phyloP scores from a whole-genome alignment of 345 rosid genomes.

The Luvunga scandens region DNA sequence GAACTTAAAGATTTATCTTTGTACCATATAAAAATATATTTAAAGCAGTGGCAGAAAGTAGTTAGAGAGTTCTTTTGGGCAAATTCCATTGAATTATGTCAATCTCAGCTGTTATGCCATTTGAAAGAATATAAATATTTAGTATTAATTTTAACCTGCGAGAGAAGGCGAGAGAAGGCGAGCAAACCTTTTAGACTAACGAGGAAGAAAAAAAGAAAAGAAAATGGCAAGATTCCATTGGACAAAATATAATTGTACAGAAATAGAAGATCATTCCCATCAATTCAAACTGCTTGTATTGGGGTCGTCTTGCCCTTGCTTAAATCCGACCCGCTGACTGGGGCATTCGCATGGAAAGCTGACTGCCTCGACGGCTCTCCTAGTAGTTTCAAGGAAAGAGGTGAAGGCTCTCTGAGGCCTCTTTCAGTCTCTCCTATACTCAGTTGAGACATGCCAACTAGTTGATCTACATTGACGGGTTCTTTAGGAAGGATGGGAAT shows the following conservation, averaged over 20 bases:
- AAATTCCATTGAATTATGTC: constrained; percentile 24
- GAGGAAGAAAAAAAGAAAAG: background rate
- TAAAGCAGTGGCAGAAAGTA: background rate
- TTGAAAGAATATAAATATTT: constrained; percentile 27
- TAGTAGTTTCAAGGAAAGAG: constrained; percentile 58
- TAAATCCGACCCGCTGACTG: constrained; percentile 46
- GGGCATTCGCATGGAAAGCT: constrained; percentile 72
- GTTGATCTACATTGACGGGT: constrained; percentile 69
- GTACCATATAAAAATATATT: no score
- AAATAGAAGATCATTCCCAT: background rate
- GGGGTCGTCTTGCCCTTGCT: constrained; percentile 53
- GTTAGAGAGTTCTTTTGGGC: background rate
- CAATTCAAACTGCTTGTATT: constrained; percentile 62
- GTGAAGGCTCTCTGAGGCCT: constrained; percentile 44
- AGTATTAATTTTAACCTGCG: constrained; percentile 20
- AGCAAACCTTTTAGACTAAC: no score
- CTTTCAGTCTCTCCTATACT: constrained; percentile 47
- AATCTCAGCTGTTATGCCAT: constrained; percentile 27
- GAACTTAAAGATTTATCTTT: no score
- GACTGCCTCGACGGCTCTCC: constrained; percentile 81
- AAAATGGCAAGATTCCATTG: background rate
- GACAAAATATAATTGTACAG: constrained; percentile 18
- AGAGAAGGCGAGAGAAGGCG: no score
- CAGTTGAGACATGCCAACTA: constrained; percentile 82
- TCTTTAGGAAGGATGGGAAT: constrained; percentile 64